Percentiles rank a stretch among this genome's conserved stretches.
These are phyloP conservation scores for Uronychia setigera DNA, from an alignment of 73 alveolate species.

Conservation along the genomic window DNA sequence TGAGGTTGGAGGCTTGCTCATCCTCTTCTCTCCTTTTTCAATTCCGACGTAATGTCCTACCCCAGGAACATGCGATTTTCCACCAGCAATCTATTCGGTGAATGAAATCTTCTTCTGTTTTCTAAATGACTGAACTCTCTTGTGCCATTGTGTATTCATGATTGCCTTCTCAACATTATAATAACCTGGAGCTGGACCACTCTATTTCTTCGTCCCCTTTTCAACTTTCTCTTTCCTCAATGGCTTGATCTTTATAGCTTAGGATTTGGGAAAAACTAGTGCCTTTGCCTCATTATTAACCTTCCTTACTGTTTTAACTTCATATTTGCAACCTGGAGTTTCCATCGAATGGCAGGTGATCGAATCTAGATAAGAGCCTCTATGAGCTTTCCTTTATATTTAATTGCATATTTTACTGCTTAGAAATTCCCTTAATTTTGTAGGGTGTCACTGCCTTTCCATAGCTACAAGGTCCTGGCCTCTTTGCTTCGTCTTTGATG, in stretches of 20 bases:
- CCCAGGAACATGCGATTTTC: constrained; percentile 33
- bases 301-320: neutral
- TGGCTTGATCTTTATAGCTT: neutral
- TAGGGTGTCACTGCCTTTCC: neutral
- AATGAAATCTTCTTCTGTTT: neutral
- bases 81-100: neutral
- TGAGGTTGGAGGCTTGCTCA: constrained; percentile 55
- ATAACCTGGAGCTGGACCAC: neutral
- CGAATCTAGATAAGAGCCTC: neutral
- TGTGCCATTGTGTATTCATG: neutral
- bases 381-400: neutral
- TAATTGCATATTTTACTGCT: neutral
- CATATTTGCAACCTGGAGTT: neutral
- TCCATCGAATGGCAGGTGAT: neutral
- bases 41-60: constrained; percentile 31
- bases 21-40: constrained; percentile 24
- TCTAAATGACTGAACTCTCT: neutral
- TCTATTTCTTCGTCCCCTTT: neutral
- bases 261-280: neutral
- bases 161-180: neutral
- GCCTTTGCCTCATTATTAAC: neutral
- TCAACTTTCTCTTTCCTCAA: neutral
- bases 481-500: neutral
- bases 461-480: neutral
- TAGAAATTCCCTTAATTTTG: neutral